phyloP scores from a whole-genome alignment of 2,329 filamentous ascomycete genomes.

The Microsporum canis region DNA sequence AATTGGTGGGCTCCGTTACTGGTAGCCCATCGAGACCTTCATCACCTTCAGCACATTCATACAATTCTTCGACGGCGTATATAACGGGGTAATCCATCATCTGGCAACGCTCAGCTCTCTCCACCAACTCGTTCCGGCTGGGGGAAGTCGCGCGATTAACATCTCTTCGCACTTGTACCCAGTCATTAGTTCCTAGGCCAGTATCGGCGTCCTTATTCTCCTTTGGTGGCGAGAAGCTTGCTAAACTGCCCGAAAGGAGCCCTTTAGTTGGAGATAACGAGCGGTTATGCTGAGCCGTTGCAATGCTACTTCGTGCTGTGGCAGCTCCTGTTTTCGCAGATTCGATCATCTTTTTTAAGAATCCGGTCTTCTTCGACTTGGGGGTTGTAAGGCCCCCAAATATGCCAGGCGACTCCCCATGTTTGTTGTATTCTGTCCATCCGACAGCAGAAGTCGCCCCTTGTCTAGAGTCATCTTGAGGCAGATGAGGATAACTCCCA shows the following conservation, averaged over 20 bases:
- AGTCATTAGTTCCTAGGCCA: constrained; percentile 58
- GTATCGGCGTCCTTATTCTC: constrained; percentile 53
- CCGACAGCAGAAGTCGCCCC: constrained; percentile 55
- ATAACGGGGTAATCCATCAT: constrained; percentile 88
- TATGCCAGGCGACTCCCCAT: constrained; percentile 54
- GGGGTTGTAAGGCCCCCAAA: constrained; percentile 68
- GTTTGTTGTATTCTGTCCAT: constrained; percentile 41
- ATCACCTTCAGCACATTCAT: constrained; percentile 75
- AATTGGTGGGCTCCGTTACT: constrained; percentile 72
- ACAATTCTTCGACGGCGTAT: constrained; percentile 79
- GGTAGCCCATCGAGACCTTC: constrained; percentile 77
- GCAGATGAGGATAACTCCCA: constrained; percentile 82
- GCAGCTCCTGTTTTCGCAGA: constrained; percentile 90
- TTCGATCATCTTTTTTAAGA: constrained; percentile 92
- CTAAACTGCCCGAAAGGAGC: constrained; percentile 37
- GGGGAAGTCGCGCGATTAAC: constrained; percentile 91
- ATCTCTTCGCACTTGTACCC: constrained; percentile 95
- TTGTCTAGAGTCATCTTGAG: constrained; percentile 54
- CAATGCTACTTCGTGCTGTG: constrained; percentile 75
- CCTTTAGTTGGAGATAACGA: constrained; percentile 40
- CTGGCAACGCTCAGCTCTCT: constrained; percentile 78
- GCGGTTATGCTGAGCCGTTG: constrained; percentile 44
- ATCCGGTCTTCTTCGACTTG: constrained; percentile 71
- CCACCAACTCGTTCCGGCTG: constrained; percentile 73
- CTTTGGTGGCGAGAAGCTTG: constrained; percentile 24